Conservation (phyloP, 352 stramenopile species). For the Phytopythium oedochilum region DNA sequence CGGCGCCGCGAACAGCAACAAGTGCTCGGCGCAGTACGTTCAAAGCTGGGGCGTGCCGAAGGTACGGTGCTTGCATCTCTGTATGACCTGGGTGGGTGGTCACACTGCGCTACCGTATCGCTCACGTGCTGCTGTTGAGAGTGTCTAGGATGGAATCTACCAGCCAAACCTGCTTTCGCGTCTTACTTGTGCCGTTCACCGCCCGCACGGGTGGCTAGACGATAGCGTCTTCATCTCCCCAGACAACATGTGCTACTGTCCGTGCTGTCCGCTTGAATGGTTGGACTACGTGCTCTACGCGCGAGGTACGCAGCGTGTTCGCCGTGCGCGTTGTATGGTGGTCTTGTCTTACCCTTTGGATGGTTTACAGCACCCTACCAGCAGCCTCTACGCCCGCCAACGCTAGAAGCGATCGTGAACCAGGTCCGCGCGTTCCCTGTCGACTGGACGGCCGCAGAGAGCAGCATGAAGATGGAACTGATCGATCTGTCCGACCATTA, state of each 20-base stretch:
- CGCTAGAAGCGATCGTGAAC: slow-evolving; percentile 51
- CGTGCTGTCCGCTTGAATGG: slow-evolving; percentile 78
- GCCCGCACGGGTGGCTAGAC: slow-evolving; percentile 9
- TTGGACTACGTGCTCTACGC: slow-evolving; percentile 81
- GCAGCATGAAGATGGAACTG: slow-evolving; percentile 47
- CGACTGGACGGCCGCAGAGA: slow-evolving; percentile 58
- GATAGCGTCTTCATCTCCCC: slow-evolving; percentile 30
- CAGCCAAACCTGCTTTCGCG: slow-evolving; percentile 45
- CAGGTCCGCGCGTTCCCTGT: slow-evolving; percentile 51
- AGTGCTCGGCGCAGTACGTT: slow-evolving; percentile 62
- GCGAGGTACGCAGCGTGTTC: slow-evolving; percentile 28
- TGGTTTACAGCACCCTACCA: slow-evolving; percentile 49
- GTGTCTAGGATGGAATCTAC: slow-evolving; percentile 44
- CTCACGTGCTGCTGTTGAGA: background rate
- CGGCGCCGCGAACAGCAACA: slow-evolving; percentile 68
- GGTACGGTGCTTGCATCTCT: too few species aligned
- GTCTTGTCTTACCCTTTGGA: background rate
- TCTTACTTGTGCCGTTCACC: slow-evolving; percentile 36
- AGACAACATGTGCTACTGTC: slow-evolving; percentile 67
- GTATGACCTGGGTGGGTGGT: too few species aligned
- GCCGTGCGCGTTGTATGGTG: background rate
- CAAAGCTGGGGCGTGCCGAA: slow-evolving; percentile 61
- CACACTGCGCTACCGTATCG: background rate
- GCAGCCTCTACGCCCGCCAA: slow-evolving; percentile 46
- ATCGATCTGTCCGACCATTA: slow-evolving; percentile 80